phyloP scores from a whole-genome alignment of 805 yeast species.

The Schwanniomyces occidentalis region DNA sequence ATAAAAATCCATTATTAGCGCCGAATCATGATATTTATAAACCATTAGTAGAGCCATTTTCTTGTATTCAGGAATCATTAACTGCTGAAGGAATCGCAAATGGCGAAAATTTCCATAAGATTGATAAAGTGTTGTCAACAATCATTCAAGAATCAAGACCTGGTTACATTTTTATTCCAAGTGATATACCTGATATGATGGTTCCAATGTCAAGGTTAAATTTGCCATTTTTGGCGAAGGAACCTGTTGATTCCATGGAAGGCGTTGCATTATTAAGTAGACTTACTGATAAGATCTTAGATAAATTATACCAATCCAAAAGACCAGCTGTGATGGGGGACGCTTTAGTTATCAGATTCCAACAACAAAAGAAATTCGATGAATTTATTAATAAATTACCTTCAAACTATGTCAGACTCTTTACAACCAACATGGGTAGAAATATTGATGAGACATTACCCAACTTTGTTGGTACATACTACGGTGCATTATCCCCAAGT shows the following conservation, averaged over 20 bases:
- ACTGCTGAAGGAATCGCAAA: constrained; percentile 18
- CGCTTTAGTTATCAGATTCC: constrained; percentile 63
- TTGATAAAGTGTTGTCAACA: constrained; percentile 64
- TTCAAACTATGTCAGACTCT: constrained; percentile 38
- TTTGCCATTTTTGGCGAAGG: constrained; percentile 10
- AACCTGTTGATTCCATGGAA: constrained; percentile 7
- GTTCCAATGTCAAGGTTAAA: constrained; percentile 24
- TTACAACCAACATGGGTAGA: constrained; percentile 68
- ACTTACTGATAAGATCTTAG: constrained; percentile 40
- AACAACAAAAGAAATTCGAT: constrained; percentile 44
- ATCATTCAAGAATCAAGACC: constrained; percentile 67
- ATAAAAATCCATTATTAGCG: constrained; percentile 42
- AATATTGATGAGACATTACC: constrained; percentile 71
- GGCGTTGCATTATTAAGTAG: constrained; percentile 16
- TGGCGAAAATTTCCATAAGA: constrained; percentile 50
- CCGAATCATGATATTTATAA: constrained; percentile 72
- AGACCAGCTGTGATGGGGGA: constrained; percentile 74
- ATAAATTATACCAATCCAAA: constrained; percentile 49
- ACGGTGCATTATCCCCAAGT: constrained; percentile 52
- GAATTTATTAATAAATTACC: constrained; percentile 49
- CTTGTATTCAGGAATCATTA: constrained; percentile 50
- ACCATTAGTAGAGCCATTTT: constrained; percentile 57
- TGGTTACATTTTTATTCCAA: constrained; percentile 78
- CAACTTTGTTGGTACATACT: constrained; percentile 70
- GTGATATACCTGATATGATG: constrained; percentile 55